These are phyloP conservation scores for Mycena metata DNA, from an alignment of 768 basidiomycete genomes.

Conservation along the genomic window DNA sequence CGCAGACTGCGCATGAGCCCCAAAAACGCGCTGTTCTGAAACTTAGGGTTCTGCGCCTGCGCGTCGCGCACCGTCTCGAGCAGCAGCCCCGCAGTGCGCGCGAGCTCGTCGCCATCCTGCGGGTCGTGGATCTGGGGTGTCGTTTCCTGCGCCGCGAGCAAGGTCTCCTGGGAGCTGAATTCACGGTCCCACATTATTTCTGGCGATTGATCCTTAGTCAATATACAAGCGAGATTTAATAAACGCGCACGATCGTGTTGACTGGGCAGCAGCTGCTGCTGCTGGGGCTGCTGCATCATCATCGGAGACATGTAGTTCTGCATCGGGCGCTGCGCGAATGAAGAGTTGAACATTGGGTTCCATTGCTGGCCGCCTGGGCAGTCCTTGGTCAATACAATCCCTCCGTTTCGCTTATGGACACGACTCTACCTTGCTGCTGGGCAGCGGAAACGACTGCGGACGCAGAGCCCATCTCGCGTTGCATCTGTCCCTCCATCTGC, in stretches of 20 bases:
- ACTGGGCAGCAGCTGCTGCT: constrained; percentile 43
- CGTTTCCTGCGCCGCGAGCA: constrained; percentile 43
- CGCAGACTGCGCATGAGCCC: constrained; percentile 87
- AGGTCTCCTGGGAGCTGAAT: constrained; percentile 70
- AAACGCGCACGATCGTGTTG: constrained; percentile 58
- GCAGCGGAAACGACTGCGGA: constrained; percentile 5
- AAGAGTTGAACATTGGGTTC: constrained; percentile 50
- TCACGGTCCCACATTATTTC: constrained; percentile 74
- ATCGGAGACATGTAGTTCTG: constrained; percentile 43
- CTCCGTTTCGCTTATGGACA: background rate
- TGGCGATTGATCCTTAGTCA: constrained; percentile 36
- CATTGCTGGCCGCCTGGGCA: constrained; percentile 55
- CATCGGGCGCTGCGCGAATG: constrained; percentile 57
- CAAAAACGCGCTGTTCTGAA: constrained; percentile 87
- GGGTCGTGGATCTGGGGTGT: constrained; percentile 41
- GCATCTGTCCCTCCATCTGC: constrained; percentile 27
- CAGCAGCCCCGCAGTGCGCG: constrained; percentile 83
- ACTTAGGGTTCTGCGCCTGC: constrained; percentile 85
- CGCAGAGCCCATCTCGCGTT: constrained; percentile 27
- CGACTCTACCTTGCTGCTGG: constrained; percentile 22
- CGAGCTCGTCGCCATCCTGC: constrained; percentile 76
- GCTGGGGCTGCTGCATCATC: constrained; percentile 34
- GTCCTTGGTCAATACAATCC: too few species aligned
- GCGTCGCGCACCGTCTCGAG: constrained; percentile 82
- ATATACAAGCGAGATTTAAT: background rate